A percentile compares a stretch with the other conserved stretches of the same genome.
Evolutionary conservation across 768 basidiomycete genomes (phyloP).

Genomic region (Psilocybe subaeruginosa): DNA sequence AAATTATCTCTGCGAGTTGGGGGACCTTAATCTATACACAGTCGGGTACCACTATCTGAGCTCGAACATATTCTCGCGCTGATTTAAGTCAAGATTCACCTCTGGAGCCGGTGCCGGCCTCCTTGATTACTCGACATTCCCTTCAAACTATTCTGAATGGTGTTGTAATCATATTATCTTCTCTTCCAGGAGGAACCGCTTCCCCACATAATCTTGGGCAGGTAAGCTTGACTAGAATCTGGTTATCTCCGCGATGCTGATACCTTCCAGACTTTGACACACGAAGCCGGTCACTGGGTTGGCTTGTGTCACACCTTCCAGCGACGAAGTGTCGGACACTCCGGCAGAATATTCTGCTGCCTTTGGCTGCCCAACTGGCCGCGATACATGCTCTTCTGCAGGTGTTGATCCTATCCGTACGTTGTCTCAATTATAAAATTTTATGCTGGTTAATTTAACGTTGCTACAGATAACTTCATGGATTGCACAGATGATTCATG

Average conservation of each 20-base stretch:
- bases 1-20: constrained; percentile 49
- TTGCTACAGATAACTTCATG: constrained; percentile 51
- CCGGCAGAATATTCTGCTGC: constrained; percentile 48
- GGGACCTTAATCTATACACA: constrained; percentile 50
- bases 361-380: constrained; percentile 41
- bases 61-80: neutral
- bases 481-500: constrained; percentile 55
- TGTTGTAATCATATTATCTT: constrained; percentile 44
- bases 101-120: constrained; percentile 37
- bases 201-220: constrained; percentile 45
- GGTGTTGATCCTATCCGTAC: constrained; percentile 50
- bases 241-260: neutral
- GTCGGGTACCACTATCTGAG: constrained; percentile 39
- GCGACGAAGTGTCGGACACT: constrained; percentile 49
- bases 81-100: constrained; percentile 15
- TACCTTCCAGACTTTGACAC: constrained; percentile 42
- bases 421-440: constrained; percentile 12
- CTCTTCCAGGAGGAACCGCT: constrained; percentile 46
- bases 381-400: constrained; percentile 38
- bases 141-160: constrained; percentile 47
- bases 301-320: constrained; percentile 65
- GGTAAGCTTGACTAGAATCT: constrained; percentile 19
- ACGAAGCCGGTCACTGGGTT: constrained; percentile 66
- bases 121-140: constrained; percentile 60
- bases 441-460: neutral